Percentiles rank a stretch among this genome's conserved stretches.
These are phyloP conservation scores for Tetragonia tetragonoides DNA, from an alignment of 148 eudicot species.

Conservation along the genomic window DNA sequence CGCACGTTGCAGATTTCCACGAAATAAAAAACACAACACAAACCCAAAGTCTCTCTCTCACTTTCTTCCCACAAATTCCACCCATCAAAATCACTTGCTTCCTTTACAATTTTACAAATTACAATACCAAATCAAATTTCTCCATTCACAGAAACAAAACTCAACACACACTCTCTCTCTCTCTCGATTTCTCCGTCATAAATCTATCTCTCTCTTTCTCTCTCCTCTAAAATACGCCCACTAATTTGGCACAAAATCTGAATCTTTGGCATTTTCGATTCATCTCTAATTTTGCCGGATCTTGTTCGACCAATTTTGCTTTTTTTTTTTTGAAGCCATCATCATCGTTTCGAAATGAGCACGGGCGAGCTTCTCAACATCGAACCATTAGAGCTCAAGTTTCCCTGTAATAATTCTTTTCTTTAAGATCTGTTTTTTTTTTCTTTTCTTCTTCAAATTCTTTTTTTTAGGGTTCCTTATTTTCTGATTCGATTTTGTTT, in stretches of 20 bases:
- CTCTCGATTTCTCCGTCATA: slow-evolving; percentile 21
- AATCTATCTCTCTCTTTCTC: not conserved
- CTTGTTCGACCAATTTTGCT: slow-evolving; percentile 9
- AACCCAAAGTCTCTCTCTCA: not conserved
- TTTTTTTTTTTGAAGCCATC: not conserved
- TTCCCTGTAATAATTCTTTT: slow-evolving; percentile 43
- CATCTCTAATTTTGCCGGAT: slow-evolving; percentile 18
- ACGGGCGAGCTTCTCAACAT: slow-evolving; percentile 72
- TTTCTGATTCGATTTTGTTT: slow-evolving; percentile 10
- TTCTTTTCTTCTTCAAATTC: not conserved
- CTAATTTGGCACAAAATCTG: not conserved
- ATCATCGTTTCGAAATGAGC: slow-evolving; percentile 45
- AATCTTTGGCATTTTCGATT: slow-evolving; percentile 10
- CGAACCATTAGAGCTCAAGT: slow-evolving; percentile 80
- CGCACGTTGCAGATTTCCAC: slow-evolving; percentile 20
- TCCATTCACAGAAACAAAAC: not conserved
- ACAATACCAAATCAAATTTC: not conserved
- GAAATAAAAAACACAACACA: not conserved
- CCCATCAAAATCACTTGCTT: not conserved
- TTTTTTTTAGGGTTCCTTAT: slow-evolving; percentile 21
- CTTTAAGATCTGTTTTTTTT: not conserved
- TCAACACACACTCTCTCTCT: not conserved
- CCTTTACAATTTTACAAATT: no score
- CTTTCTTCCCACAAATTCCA: not conserved
- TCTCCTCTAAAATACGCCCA: not conserved